Evolutionary conservation across 2,329 filamentous ascomycete species (phyloP).

Genomic region (Curvularia verruculosa): DNA sequence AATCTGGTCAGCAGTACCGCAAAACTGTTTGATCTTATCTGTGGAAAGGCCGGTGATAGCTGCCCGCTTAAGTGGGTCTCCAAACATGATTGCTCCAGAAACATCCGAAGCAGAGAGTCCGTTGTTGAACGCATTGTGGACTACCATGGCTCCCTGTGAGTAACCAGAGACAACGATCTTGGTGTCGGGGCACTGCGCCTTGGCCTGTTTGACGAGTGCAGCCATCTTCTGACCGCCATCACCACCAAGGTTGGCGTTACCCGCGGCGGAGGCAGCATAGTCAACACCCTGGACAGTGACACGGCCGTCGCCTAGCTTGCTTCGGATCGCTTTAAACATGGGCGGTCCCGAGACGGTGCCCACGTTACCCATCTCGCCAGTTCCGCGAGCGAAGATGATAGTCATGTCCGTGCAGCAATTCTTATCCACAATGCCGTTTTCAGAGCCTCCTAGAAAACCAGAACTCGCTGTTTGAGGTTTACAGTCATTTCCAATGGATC

Average conservation of each 20-base stretch:
- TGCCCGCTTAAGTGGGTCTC: slow-evolving; percentile 40
- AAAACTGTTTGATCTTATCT: slow-evolving; percentile 38
- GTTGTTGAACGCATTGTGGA: slow-evolving; percentile 39
- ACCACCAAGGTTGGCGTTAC: slow-evolving; percentile 34
- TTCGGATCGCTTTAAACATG: slow-evolving; percentile 38
- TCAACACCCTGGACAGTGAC: slow-evolving; percentile 44
- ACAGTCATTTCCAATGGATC: slow-evolving; percentile 33
- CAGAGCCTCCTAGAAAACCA: slow-evolving; percentile 33
- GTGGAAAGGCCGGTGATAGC: slow-evolving; percentile 26
- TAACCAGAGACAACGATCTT: slow-evolving; percentile 45
- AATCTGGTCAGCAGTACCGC: slow-evolving; percentile 32
- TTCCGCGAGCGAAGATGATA: slow-evolving; percentile 54
- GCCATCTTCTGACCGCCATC: slow-evolving; percentile 39
- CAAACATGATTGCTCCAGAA: slow-evolving; percentile 37
- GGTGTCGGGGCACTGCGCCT: slow-evolving; percentile 39
- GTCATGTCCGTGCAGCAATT: slow-evolving; percentile 51
- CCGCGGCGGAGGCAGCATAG: slow-evolving; percentile 37
- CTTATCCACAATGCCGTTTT: slow-evolving; percentile 50
- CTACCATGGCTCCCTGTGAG: slow-evolving; percentile 44
- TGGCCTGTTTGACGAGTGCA: slow-evolving; percentile 28
- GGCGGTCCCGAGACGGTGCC: slow-evolving; percentile 51
- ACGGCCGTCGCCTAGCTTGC: slow-evolving; percentile 33
- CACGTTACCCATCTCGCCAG: slow-evolving; percentile 52
- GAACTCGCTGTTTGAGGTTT: slow-evolving; percentile 23
- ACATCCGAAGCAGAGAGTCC: slow-evolving; percentile 32